Conservation (phyloP, 345 rosid species). For the Citrus medica region DNA sequence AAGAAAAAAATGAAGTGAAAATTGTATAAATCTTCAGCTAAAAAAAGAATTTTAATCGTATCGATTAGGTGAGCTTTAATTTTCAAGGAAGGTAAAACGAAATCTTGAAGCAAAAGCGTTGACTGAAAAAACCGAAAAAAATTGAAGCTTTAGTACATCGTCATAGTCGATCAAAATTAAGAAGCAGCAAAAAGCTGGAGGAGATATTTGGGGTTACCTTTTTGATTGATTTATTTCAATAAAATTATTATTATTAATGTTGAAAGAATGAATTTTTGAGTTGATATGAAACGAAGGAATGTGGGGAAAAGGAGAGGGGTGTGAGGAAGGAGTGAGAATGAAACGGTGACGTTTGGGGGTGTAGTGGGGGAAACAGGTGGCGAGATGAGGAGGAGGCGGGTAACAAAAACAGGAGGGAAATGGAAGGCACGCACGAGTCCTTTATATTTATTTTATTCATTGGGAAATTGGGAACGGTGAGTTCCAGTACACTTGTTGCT, state of each 20-base stretch:
- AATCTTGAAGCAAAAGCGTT: constrained; percentile 1
- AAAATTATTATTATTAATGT: background rate
- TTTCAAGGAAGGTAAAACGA: background rate
- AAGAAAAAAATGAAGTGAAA: background rate
- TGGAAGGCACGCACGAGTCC: background rate
- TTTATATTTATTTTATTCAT: background rate
- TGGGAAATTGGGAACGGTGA: background rate
- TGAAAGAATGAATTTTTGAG: background rate
- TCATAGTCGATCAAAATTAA: background rate
- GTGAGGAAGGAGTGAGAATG: background rate
- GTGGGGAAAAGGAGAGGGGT: too few species aligned
- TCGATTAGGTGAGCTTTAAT: background rate
- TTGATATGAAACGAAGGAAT: background rate
- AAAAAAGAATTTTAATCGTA: background rate
- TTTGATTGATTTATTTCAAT: background rate
- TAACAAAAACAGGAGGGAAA: background rate
- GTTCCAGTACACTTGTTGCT: background rate
- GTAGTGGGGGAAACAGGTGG: background rate
- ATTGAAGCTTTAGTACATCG: background rate
- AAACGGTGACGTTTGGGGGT: background rate
- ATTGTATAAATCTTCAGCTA: background rate
- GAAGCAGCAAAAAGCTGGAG: too few species aligned
- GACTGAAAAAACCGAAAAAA: background rate
- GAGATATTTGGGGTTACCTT: background rate
- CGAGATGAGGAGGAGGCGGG: background rate